A percentile compares a stretch with the other conserved stretches of the same genome.
phyloP scores from a whole-genome alignment of 164 flowering plant species.

The Euptelea pleiosperma region DNA sequence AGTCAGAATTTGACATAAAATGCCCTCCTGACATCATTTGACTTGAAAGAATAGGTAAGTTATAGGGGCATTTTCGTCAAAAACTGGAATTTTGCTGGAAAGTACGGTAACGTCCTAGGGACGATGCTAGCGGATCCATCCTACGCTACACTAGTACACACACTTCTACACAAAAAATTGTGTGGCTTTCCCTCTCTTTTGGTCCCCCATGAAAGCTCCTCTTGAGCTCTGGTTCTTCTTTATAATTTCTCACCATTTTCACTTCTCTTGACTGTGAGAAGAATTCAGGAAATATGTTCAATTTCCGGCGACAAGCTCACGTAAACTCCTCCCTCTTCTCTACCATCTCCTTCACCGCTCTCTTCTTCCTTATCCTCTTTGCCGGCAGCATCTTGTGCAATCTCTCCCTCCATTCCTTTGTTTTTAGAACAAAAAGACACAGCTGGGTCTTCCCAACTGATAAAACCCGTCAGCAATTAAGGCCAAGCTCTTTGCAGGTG shows the following conservation, averaged over 20 bases:
- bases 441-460: neutral
- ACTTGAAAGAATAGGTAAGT: too few species aligned
- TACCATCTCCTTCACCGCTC: slow-evolving; percentile 18
- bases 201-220: slow-evolving; percentile 11
- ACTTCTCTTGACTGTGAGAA: neutral
- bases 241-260: too few species aligned
- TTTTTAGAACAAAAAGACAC: slow-evolving; percentile 1
- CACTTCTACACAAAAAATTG: too few species aligned
- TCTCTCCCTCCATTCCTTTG: slow-evolving; percentile 12
- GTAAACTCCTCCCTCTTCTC: slow-evolving; percentile 18
- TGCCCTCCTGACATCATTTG: too few species aligned
- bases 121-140: too few species aligned
- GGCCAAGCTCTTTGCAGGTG: slow-evolving; percentile 3
- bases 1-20: too few species aligned
- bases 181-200: too few species aligned
- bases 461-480: neutral
- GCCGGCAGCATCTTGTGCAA: slow-evolving; percentile 17
- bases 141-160: too few species aligned
- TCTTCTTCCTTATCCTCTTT: slow-evolving; percentile 18
- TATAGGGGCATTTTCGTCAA: too few species aligned
- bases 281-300: slow-evolving; percentile 2
- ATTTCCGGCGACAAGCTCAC: neutral
- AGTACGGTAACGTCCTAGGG: too few species aligned
- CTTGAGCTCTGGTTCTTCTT: neutral
- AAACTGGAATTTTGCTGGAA: too few species aligned